Percentiles rank a stretch among this genome's conserved stretches.
Evolutionary conservation across 495 filamentous ascomycete species (phyloP).

Genomic region (Usnea hakonensis): DNA sequence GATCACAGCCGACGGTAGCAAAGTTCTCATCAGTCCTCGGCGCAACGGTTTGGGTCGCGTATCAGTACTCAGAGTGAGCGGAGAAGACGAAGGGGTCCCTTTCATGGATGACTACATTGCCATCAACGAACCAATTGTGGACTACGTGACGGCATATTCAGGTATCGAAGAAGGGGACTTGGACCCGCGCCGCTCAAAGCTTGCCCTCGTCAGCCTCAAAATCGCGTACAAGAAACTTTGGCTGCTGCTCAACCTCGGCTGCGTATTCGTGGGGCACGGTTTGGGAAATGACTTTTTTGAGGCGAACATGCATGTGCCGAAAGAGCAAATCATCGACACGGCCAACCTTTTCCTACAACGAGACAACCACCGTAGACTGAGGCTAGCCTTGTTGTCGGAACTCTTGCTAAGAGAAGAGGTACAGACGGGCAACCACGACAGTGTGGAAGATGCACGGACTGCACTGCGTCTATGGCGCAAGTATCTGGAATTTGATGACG

Average conservation of each 20-base stretch:
- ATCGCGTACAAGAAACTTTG: conserved; percentile 95
- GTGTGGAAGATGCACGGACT: conserved; percentile 85
- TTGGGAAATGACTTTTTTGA: conserved; percentile 91
- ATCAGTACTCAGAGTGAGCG: conserved; percentile 74
- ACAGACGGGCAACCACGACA: conserved; percentile 83
- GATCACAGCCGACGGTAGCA: conserved; percentile 81
- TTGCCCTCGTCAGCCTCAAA: conserved; percentile 80
- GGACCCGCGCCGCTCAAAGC: conserved; percentile 60
- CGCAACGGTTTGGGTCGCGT: conserved; percentile 80
- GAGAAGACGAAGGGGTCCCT: conserved; percentile 64
- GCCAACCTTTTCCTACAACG: conserved; percentile 72
- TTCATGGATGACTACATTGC: conserved; percentile 98
- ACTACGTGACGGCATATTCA: conserved; percentile 89
- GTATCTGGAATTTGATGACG: conserved; percentile 79
- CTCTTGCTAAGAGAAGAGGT: conserved; percentile 83
- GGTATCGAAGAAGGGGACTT: conserved; percentile 82
- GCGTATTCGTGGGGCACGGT: conserved; percentile 88
- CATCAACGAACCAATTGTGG: conserved; percentile 83
- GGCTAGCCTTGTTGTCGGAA: conserved; percentile 66
- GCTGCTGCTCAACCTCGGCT: conserved; percentile 90
- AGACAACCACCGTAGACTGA: conserved; percentile 63
- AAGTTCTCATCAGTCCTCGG: conserved; percentile 76
- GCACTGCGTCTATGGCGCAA: conserved; percentile 85
- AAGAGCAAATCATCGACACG: conserved; percentile 86
- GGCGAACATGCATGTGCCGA: conserved; percentile 94